Evolutionary conservation across 192 early-diverging fungal species (phyloP).

Genomic region (Irineochytrium annulatum): DNA sequence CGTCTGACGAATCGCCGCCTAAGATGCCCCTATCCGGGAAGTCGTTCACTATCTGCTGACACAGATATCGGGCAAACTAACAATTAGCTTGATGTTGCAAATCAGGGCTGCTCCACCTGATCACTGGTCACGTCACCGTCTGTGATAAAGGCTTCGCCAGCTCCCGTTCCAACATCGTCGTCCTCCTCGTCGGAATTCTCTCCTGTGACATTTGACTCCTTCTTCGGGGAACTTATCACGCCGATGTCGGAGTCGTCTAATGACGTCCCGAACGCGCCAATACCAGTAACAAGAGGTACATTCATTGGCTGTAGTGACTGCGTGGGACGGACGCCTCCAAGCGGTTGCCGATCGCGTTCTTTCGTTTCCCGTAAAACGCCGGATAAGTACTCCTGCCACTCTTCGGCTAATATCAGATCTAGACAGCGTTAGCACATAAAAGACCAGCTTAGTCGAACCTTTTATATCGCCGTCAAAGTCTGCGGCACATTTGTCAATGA

Average conservation of each 20-base stretch:
- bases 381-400: constrained; percentile 52
- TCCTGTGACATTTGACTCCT: neutral
- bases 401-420: constrained; percentile 42
- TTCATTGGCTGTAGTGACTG: constrained; percentile 18
- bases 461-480: constrained; percentile 43
- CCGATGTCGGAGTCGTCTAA: constrained; percentile 37
- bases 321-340: constrained; percentile 53
- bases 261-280: constrained; percentile 14
- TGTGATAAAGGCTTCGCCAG: constrained; percentile 28
- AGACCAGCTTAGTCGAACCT: constrained; percentile 23
- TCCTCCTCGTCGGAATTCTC: constrained; percentile 54
- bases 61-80: constrained; percentile 68
- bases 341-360: constrained; percentile 50
- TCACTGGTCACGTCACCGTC: constrained; percentile 64
- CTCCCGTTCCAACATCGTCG: constrained; percentile 45
- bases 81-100: neutral
- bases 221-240: constrained; percentile 1
- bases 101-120: constrained; percentile 44
- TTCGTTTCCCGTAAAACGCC: constrained; percentile 47
- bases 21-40: constrained; percentile 63
- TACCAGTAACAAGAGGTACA: constrained; percentile 21
- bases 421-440: neutral
- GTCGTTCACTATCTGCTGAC: constrained; percentile 66
- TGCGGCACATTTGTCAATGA: constrained; percentile 69
- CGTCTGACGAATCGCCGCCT: constrained; percentile 52